Evolutionary conservation across 306 rosid genomes (phyloP).

Genomic region (Cyamopsis tetragonoloba): DNA sequence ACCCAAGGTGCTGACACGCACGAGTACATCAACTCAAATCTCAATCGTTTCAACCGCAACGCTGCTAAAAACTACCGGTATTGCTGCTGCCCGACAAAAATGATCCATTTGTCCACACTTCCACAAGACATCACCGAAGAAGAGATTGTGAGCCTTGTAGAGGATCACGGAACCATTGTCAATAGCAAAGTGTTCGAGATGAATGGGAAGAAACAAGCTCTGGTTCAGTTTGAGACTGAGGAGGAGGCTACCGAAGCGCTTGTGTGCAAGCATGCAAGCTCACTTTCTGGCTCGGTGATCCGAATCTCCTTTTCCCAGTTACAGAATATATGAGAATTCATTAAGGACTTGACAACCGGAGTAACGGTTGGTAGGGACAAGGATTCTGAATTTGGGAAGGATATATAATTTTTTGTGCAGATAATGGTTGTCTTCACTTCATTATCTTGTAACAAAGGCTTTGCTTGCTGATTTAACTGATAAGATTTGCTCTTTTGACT

Average conservation of each 20-base stretch:
- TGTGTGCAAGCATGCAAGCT: constrained; percentile 82
- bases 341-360: constrained; percentile 23
- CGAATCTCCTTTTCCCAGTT: constrained; percentile 89
- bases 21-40: constrained; percentile 76
- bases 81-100: constrained; percentile 90
- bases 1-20: constrained; percentile 89
- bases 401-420: constrained; percentile 32
- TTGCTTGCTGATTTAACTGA: constrained; percentile 42
- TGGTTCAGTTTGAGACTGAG: constrained; percentile 77
- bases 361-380: constrained; percentile 42
- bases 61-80: constrained; percentile 94
- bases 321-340: constrained; percentile 51
- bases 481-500: constrained; percentile 29
- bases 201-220: constrained; percentile 88
- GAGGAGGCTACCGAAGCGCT: constrained; percentile 93
- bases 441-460: constrained; percentile 42
- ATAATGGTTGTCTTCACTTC: constrained; percentile 36
- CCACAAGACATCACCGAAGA: constrained; percentile 78
- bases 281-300: constrained; percentile 65
- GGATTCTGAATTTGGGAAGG: constrained; percentile 42
- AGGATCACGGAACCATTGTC: constrained; percentile 66
- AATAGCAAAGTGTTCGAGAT: constrained; percentile 79
- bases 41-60: constrained; percentile 90
- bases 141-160: constrained; percentile 68
- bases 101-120: constrained; percentile 79